Evolutionary conservation across 306 rosid species (phyloP), one percentile per base, ranked within the genome.

Genomic region (Leucaena leucocephala): DNA sequence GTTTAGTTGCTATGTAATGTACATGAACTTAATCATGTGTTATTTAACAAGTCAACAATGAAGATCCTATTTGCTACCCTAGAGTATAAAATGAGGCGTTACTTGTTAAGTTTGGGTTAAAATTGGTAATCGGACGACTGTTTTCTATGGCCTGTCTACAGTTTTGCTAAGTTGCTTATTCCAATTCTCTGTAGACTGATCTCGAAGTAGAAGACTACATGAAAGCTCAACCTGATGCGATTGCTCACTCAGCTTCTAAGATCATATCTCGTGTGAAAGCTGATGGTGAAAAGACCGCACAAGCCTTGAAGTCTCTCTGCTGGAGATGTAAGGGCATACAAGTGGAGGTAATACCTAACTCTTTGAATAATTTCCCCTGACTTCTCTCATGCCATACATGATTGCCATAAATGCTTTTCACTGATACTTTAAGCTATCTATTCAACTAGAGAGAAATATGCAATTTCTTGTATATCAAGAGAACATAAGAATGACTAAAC

Each of bases 191-290:
- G 71, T 81, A 94, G 98, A 82, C 86, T 46, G 62, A 66, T 77
- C 90, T 95, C 86, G 99, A 95, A 85, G 65, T 90, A 80, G 99
- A 93, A 83, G 98, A 95, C 80, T 89, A 84, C 72, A 21, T 61
- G 81, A 91, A 90, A 78, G 98, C 98, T 84, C 92, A 87, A 68
- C 94, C 99, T 4, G 98, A 95, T 90, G 88, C 90, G 48, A 91
- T 95, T 87, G 94, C 97, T 21, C 93, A 89, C 87, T 85, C 97
- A 52, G 97, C 97, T 68, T 85, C 90, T 74, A 95, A 91, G 86
- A 90, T 95, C 77, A 86, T 95, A 81, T 88, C 96, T 75, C 94
- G 95, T 79, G 48, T 95, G 80, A 90, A 90, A 88, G 94, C 88
- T 45, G 95, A 86, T 76, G 99, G 96, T 63, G 99, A 95, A 84